A percentile compares a stretch with the other conserved stretches of the same genome.
phyloP scores from a whole-genome alignment of 2,329 filamentous ascomycete genomes.

The Nemania serpens region DNA sequence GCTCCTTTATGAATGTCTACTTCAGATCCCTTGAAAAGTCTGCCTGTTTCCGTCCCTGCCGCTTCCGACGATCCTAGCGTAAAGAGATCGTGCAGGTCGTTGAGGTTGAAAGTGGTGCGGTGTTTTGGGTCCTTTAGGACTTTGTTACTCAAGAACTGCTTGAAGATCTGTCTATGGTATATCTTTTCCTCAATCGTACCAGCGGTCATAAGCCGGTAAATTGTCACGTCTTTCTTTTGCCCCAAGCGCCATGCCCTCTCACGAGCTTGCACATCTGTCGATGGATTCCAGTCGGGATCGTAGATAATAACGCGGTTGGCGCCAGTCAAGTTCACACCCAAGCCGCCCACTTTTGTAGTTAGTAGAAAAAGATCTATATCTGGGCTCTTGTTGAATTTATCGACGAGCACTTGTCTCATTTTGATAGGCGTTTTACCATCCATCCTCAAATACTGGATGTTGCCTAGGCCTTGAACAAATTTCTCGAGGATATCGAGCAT shows the following conservation, averaged over 20 bases:
- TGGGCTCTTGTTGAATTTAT: constrained; percentile 85
- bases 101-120: constrained; percentile 85
- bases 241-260: constrained; percentile 95
- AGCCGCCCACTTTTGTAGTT: constrained; percentile 91
- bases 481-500: constrained; percentile 94
- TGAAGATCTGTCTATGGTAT: constrained; percentile 97
- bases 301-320: constrained; percentile 97
- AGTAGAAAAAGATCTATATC: constrained; percentile 86
- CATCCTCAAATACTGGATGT: constrained; percentile 83
- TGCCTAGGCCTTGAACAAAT: constrained; percentile 70
- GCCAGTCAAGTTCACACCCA: constrained; percentile 93
- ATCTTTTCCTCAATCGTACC: constrained; percentile 99
- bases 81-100: constrained; percentile 91
- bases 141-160: constrained; percentile 96
- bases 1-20: constrained; percentile 61
- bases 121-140: constrained; percentile 94
- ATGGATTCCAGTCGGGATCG: constrained; percentile 98
- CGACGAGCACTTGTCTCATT: constrained; percentile 84
- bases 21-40: constrained; percentile 86
- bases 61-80: constrained; percentile 71
- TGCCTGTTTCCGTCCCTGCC: constrained; percentile 79
- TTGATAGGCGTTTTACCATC: constrained; percentile 91
- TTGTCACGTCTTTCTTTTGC: constrained; percentile 92
- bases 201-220: constrained; percentile 96
- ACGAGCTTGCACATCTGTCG: constrained; percentile 91